A percentile compares a stretch with the other conserved stretches of the same genome.
Evolutionary conservation across 768 basidiomycete species (phyloP).

Genomic region (Cystoderma amianthinum): DNA sequence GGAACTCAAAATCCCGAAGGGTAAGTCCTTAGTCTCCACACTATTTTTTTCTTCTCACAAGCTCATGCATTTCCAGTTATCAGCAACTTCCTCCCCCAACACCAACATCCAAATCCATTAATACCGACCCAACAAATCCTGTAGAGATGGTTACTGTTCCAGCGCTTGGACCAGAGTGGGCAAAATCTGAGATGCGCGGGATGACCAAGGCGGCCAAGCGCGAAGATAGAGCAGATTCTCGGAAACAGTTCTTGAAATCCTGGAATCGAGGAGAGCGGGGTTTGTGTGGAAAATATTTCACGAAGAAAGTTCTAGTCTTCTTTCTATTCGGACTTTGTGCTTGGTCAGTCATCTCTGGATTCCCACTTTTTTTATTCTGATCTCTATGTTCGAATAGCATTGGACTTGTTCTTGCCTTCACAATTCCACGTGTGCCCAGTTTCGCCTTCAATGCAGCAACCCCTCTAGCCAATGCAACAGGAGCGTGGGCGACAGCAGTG

Average conservation of each 20-base stretch:
- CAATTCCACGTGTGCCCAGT: constrained; percentile 75
- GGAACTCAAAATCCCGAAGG: constrained; percentile 36
- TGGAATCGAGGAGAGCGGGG: constrained; percentile 81
- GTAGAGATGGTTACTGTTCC: constrained; percentile 93
- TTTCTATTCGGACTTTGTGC: constrained; percentile 54
- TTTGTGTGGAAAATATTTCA: constrained; percentile 75
- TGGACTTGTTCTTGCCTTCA: constrained; percentile 68
- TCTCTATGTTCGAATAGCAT: constrained; percentile 29
- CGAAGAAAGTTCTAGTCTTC: constrained; percentile 65
- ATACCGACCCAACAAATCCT: constrained; percentile 31
- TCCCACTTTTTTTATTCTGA: constrained; percentile 3
- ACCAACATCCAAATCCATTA: constrained; percentile 31
- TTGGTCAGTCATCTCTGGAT: constrained; percentile 29
- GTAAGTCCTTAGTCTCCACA: constrained; percentile 27
- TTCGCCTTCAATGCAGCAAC: constrained; percentile 52
- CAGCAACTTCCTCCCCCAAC: constrained; percentile 32
- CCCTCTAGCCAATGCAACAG: constrained; percentile 58
- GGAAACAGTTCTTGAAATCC: constrained; percentile 56
- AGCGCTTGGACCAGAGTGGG: constrained; percentile 88
- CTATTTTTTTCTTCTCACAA: too few relatives aligned
- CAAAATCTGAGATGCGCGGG: constrained; percentile 63
- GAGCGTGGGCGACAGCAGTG: constrained; percentile 47
- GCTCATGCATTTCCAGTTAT: too few relatives aligned
- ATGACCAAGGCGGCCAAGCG: constrained; percentile 69
- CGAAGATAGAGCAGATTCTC: constrained; percentile 49